Evolutionary conservation across 164 flowering plant species (phyloP).

Genomic region (Magnolia sinica): DNA sequence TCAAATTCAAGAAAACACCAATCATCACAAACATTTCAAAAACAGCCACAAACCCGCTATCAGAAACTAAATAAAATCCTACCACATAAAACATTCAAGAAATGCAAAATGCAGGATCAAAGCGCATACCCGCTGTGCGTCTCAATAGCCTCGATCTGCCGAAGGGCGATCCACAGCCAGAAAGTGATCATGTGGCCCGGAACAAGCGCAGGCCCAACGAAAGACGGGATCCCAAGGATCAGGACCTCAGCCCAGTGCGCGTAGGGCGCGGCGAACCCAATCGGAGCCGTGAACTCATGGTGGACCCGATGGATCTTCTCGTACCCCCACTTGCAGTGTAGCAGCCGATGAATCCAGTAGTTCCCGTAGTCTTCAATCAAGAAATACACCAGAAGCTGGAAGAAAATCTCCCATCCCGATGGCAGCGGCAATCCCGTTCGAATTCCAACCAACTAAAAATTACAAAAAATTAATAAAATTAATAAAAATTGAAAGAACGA

Average conservation of each 20-base stretch:
- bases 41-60: not conserved
- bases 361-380: constrained; percentile 73
- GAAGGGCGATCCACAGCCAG: constrained; percentile 78
- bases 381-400: constrained; percentile 71
- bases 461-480: not conserved
- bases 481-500: not conserved
- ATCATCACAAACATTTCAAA: not conserved
- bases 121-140: constrained; percentile 84
- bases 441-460: constrained; percentile 59
- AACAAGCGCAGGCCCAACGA: constrained; percentile 79
- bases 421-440: constrained; percentile 80
- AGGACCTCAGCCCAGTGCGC: constrained; percentile 92
- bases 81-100: not conserved
- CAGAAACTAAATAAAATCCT: not conserved
- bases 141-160: constrained; percentile 92
- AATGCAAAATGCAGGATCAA: not conserved
- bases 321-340: constrained; percentile 80
- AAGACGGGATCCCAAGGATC: constrained; percentile 78
- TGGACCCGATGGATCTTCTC: constrained; percentile 83
- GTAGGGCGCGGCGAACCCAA: constrained; percentile 79
- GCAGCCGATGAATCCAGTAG: constrained; percentile 80
- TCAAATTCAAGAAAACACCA: not conserved
- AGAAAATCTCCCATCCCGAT: constrained; percentile 59
- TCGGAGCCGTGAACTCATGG: constrained; percentile 86
- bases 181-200: constrained; percentile 91